phyloP scores from a whole-genome alignment of 1,139 yeast species.

The Trichomonascaceae sp. region DNA sequence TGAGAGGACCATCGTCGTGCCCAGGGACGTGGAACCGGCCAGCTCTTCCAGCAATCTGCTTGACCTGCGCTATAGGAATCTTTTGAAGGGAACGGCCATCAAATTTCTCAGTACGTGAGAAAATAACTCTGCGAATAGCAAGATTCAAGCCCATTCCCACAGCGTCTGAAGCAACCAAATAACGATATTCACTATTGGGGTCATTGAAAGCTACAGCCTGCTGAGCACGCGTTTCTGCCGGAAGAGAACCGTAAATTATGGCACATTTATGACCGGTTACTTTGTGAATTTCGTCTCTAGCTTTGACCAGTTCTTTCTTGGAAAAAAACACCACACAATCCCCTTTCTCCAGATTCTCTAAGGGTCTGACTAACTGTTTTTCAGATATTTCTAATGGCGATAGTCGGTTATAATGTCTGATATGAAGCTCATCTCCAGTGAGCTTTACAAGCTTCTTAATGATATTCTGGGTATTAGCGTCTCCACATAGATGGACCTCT shows the following conservation, averaged over 20 bases:
- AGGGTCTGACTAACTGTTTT: conserved; percentile 30
- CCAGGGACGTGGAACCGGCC: conserved; percentile 57
- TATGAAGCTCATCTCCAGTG: conserved; percentile 74
- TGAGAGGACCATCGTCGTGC: conserved; percentile 35
- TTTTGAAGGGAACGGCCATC: conserved; percentile 52
- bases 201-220: conserved; percentile 75
- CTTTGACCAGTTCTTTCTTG: conserved; percentile 37
- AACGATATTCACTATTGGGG: conserved; percentile 59
- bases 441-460: conserved; percentile 50
- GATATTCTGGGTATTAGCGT: conserved; percentile 68
- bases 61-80: conserved; percentile 53
- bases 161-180: conserved; percentile 92
- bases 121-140: conserved; percentile 72
- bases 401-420: conserved; percentile 65
- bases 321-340: conserved; percentile 90
- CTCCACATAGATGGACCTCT: conserved; percentile 92
- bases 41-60: conserved; percentile 96
- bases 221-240: conserved; percentile 86
- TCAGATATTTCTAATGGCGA: conserved; percentile 61
- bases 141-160: conserved; percentile 95
- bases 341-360: conserved; percentile 47
- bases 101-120: conserved; percentile 61
- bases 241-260: conserved; percentile 90
- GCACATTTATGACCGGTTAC: conserved; percentile 66
- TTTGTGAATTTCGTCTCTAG: conserved; percentile 46